Base-by-base conservation (phyloP, 129 eudicot genomes). In the Rutidosis leptorrhynchoides region DNA sequence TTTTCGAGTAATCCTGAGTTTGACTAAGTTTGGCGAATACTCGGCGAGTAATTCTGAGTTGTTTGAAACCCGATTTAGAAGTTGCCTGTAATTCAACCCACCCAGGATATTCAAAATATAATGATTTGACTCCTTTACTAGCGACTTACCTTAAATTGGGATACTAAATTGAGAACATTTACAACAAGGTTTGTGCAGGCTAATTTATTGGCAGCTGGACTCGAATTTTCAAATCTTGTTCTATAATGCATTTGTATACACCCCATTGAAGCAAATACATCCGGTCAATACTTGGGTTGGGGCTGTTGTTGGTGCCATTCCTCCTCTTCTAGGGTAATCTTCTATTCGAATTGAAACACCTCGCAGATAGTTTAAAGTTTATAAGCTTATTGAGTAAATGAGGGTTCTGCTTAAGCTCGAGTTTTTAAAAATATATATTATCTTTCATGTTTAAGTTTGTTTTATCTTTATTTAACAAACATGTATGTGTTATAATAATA, bases 241-340 rank as follows among this genome's bases (percentile, higher is more conserved):
- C 95, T 92, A 30, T 92, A n/a, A 92, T 82, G 96, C 98, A 71
- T 92, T 83, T 62, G 84, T 92, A 28, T 92, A 92, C 84, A 92
- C 98, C 64, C 98, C 98, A 17, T 57, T 92, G 74, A 92, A 92
- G 87, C 98, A 92, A 81, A 88, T 92, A 64, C 98, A 92, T 78
- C 96, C 96, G 12, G 80, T 88, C 17, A 92, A 92, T 78, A 92
- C 98, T 21, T 92, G 98, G 98, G 96, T 92, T 66, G 98, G 98
- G 25, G 98, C 98, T 67, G 82, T 92, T 78, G 98, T 92, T 58
- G 98, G 98, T 80, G 98, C 98, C 62, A 92, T 92, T 74, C 98
- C 98, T 32, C 98, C 98, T 57, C 96, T 92, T 71, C 95, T 92
- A 29, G 98, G 98, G 98, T 92, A 83, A 81, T 51, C 6, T 48